Conservation (phyloP, 768 basidiomycete genomes). For the Trametes cingulata region DNA sequence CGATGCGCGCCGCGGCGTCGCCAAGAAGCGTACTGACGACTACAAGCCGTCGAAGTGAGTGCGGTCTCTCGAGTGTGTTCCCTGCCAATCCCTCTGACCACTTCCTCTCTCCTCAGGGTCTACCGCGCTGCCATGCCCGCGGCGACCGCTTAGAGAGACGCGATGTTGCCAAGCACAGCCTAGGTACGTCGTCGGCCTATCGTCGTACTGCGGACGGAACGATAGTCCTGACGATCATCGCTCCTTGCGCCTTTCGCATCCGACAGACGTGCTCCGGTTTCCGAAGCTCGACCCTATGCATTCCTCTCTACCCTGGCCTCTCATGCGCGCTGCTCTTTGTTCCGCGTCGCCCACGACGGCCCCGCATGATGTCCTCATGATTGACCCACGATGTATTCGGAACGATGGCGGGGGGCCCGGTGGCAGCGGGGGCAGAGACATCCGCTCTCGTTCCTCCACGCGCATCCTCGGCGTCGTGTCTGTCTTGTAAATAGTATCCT, state of each 20-base stretch:
- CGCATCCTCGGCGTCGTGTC: not conserved
- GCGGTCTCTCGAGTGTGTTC: not conserved
- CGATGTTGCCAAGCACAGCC: not conserved
- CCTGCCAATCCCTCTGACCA: not conserved
- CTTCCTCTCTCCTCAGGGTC: not conserved
- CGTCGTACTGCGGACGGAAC: not conserved
- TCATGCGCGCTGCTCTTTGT: not conserved
- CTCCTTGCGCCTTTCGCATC: not conserved
- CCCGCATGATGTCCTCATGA: not conserved
- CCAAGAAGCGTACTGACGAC: slow-evolving; percentile 14
- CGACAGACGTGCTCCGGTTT: not conserved
- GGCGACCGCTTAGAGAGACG: slow-evolving; percentile 2
- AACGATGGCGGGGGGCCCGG: not conserved
- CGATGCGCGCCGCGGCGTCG: slow-evolving; percentile 11
- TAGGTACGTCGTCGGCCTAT: slow-evolving; percentile 8
- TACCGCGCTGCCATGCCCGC: slow-evolving; percentile 8
- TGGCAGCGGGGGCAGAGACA: not conserved
- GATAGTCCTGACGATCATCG: not conserved
- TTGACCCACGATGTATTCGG: slow-evolving; percentile 5
- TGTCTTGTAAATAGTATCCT: slow-evolving; percentile 7
- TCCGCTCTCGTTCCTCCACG: not conserved
- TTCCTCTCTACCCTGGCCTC: not conserved
- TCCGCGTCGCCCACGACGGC: not conserved
- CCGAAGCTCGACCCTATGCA: slow-evolving; percentile 9
- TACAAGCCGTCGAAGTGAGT: slow-evolving; percentile 22